Conservation (phyloP, 495 filamentous ascomycete species). For the Tricharina praecox region DNA sequence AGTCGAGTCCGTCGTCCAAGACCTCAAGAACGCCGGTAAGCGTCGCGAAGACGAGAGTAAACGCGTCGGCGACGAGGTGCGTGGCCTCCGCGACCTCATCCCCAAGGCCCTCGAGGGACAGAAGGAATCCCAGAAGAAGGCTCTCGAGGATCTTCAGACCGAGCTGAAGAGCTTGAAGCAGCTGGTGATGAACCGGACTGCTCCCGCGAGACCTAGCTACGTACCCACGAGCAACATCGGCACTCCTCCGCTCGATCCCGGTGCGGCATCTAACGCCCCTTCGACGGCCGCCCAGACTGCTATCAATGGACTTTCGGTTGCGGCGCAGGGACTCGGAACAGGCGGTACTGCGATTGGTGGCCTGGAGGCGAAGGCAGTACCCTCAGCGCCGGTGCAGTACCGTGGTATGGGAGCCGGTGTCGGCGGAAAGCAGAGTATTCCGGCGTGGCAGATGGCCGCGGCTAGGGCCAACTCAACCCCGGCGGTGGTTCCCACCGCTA, state of each 20-base stretch:
- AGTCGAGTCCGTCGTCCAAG: constrained; percentile 62
- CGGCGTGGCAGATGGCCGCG: constrained; percentile 75
- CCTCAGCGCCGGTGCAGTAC: constrained; percentile 31
- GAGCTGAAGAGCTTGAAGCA: constrained; percentile 89
- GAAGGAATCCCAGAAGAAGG: constrained; percentile 62
- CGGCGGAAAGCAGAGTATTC: constrained; percentile 51
- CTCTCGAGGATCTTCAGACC: constrained; percentile 65
- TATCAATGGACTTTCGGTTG: too few relatives aligned
- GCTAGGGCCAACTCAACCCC: constrained; percentile 29
- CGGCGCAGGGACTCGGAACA: constrained; percentile 17
- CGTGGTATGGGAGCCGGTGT: constrained; percentile 30
- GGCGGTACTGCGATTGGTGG: constrained; percentile 24
- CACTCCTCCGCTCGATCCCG: constrained; percentile 30
- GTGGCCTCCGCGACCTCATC: constrained; percentile 61
- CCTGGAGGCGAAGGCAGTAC: constrained; percentile 15
- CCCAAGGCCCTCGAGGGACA: constrained; percentile 76
- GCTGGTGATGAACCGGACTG: constrained; percentile 31
- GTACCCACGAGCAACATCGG: constrained; percentile 23
- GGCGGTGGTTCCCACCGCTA: neutral
- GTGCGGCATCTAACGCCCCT: constrained; percentile 26
- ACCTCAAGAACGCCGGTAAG: constrained; percentile 60
- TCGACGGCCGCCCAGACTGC: too few relatives aligned
- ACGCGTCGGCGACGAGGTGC: constrained; percentile 71
- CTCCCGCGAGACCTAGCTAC: constrained; percentile 16
- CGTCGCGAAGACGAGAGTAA: constrained; percentile 72